These are phyloP conservation scores for Clathrospora elynae DNA, from an alignment of 2,329 filamentous ascomycete species.

Conservation along the genomic window DNA sequence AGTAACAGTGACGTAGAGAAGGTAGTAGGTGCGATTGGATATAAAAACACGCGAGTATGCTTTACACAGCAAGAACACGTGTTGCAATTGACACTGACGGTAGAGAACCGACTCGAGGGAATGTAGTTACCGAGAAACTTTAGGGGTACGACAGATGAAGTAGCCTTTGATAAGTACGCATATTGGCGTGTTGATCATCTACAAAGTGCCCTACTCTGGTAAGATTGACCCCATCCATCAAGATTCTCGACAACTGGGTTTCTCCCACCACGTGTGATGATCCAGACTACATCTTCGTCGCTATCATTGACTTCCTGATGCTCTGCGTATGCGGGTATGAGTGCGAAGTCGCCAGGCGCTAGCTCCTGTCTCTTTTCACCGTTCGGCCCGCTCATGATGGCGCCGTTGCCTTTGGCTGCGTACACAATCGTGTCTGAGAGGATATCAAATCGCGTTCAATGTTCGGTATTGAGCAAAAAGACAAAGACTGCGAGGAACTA, in stretches of 20 bases:
- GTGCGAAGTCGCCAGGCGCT: constrained; percentile 68
- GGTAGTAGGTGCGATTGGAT: too few relatives aligned
- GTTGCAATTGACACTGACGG: too few relatives aligned
- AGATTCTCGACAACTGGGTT: constrained; percentile 67
- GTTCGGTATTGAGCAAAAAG: too few relatives aligned
- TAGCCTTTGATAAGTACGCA: too few relatives aligned
- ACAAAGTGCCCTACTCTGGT: too few relatives aligned
- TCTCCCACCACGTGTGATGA: constrained; percentile 66
- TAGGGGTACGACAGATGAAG: too few relatives aligned
- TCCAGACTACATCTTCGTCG: constrained; percentile 67
- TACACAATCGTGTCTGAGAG: constrained; percentile 69
- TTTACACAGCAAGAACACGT: too few relatives aligned
- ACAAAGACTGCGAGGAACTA: neutral
- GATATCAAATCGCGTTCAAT: constrained; percentile 9
- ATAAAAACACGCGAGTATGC: too few relatives aligned
- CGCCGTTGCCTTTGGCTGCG: constrained; percentile 64
- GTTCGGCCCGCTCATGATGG: constrained; percentile 61
- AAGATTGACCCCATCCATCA: constrained; percentile 65
- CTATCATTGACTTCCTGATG: constrained; percentile 72
- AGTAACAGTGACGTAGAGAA: constrained; percentile 3
- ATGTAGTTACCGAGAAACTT: too few relatives aligned
- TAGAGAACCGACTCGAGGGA: too few relatives aligned
- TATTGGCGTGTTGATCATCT: too few relatives aligned
- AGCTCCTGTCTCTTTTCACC: constrained; percentile 64
- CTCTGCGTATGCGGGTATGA: constrained; percentile 72